Base-by-base conservation (phyloP, 129 eudicot species). In the Deinandra increscens region DNA sequence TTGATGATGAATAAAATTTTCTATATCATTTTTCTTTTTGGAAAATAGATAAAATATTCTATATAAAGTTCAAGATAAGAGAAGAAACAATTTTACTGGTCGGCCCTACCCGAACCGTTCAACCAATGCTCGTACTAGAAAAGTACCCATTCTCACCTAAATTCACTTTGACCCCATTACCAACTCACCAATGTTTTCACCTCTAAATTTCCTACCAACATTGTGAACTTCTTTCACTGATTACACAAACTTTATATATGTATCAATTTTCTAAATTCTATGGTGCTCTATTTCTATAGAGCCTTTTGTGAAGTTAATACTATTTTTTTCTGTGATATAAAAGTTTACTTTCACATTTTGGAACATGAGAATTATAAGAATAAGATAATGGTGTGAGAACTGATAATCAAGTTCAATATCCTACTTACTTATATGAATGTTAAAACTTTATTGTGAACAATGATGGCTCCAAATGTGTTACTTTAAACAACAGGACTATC, bases 271-370 rank as follows among this genome's bases (percentile, higher is more conserved):
- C 12, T 55, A 55, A 4, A 33, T 9, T 53, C 15, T 60, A 31
- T 60, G 31, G 68, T 19, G 46, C 38, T 64, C 22, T 42, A 39
- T 19, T 41, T 31, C 42, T 66, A 23, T 66, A 66, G 50, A 44
- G 70, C 70, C 22, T 64, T 64, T 43, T 44, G 11, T 43, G 71
- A 44, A 66, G 56, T 66, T 31, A 17, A 31, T 49, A 17, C 4
- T 43, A 31, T 9, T 23, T 23, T 29, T 51, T 70, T 14, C 41
- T 55, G 39, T n/a, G 38, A 38, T 70, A 55, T 20, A 55, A 37
- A 22, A 36, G 14, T 39, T 2, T 26, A 69, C 23, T 64, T 20
- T 49, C 36, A 53, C 20, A 20, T 37, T 10, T 34, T 36, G 50
- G 51, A 69, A 18, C 48, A 67, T 31, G 62, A 48, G 29, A 67